Evolutionary conservation across 306 rosid species (phyloP).

Genomic region (Alnus glutinosa): DNA sequence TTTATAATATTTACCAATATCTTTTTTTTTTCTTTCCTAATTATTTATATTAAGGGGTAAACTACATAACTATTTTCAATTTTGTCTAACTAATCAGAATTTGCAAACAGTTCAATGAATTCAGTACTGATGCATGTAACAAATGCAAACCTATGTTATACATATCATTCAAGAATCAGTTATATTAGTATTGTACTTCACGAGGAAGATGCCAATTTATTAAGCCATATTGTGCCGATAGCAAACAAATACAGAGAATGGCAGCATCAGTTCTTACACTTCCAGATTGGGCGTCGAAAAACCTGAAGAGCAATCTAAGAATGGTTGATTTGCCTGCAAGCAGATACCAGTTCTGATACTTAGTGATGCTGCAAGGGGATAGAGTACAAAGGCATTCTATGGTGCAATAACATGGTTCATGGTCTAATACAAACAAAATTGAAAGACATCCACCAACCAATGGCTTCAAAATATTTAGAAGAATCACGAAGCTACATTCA

Average conservation of each 20-base stretch:
- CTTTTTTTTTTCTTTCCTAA: not conserved
- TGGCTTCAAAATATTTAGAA: not conserved
- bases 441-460: not conserved
- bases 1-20: not conserved
- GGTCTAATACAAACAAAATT: not conserved
- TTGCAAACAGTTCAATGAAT: slow-evolving; percentile 8
- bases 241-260: slow-evolving; percentile 29
- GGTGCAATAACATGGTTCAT: not conserved
- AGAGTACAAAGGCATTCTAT: not conserved
- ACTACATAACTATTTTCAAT: slow-evolving; percentile 14
- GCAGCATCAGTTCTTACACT: slow-evolving; percentile 66
- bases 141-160: slow-evolving; percentile 10
- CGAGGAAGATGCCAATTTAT: slow-evolving; percentile 8
- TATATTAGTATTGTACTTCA: slow-evolving; percentile 4
- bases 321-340: slow-evolving; percentile 93
- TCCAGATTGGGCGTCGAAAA: slow-evolving; percentile 85
- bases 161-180: not conserved
- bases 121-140: not conserved
- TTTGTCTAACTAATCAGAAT: slow-evolving; percentile 7
- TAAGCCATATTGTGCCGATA: slow-evolving; percentile 22
- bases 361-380: slow-evolving; percentile 22
- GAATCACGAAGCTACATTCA: not conserved
- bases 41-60: slow-evolving; percentile 8
- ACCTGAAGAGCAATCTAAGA: slow-evolving; percentile 94
- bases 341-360: slow-evolving; percentile 37